Evolutionary conservation across 148 eudicot species (phyloP).

Genomic region (Rhododendron griersonianum): DNA sequence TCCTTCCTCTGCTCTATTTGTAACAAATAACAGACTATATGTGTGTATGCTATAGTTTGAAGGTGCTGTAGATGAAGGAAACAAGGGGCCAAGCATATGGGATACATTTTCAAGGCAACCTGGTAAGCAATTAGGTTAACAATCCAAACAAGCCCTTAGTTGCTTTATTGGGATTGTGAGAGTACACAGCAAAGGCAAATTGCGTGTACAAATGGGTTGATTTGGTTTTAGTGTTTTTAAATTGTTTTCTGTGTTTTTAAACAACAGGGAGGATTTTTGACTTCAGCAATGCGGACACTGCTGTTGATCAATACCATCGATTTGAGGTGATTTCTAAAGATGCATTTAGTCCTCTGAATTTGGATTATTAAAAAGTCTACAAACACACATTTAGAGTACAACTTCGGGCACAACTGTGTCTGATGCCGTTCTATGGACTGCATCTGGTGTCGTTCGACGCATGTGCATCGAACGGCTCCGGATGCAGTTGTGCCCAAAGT

Average conservation of each 20-base stretch:
- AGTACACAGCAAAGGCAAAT: background rate
- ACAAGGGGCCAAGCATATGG: constrained; percentile 87
- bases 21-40: background rate
- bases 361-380: background rate
- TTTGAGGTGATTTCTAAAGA: constrained; percentile 48
- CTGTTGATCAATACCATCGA: constrained; percentile 96
- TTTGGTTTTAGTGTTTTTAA: background rate
- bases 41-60: constrained; percentile 50
- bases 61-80: constrained; percentile 95
- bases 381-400: too few relatives aligned
- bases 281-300: constrained; percentile 76
- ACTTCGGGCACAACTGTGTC: too few relatives aligned
- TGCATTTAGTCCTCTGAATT: background rate
- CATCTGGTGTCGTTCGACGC: too few relatives aligned
- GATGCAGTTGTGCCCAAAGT: background rate
- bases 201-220: background rate
- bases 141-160: background rate
- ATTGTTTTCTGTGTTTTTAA: background rate
- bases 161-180: background rate
- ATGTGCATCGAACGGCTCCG: background rate
- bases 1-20: background rate
- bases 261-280: constrained; percentile 63
- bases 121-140: constrained; percentile 23
- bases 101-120: constrained; percentile 65
- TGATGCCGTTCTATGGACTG: too few relatives aligned